Conservation (phyloP, 139 green algal genomes). For the Pycnococcus provasolii region DNA sequence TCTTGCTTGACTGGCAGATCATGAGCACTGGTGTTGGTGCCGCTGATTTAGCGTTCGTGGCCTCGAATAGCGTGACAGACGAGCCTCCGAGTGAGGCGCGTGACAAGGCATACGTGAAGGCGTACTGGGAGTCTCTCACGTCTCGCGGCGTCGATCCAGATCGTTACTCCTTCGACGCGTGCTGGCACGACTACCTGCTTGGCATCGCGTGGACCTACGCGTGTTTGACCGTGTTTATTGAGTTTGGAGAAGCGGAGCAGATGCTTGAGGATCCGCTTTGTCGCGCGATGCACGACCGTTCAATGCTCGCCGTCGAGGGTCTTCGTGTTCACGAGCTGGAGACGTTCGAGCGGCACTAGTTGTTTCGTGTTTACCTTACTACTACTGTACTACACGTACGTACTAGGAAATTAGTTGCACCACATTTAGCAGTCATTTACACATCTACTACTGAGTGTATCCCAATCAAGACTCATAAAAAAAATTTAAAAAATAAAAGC, state of each 20-base stretch:
- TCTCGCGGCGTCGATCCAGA: background rate
- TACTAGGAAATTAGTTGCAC: no score
- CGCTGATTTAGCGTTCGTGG: background rate
- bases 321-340: background rate
- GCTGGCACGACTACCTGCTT: background rate
- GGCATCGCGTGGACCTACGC: background rate
- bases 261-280: background rate
- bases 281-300: background rate
- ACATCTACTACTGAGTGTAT: no score
- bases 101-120: background rate
- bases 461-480: no score
- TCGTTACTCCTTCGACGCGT: background rate
- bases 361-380: no score
- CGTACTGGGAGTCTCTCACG: background rate
- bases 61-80: background rate
- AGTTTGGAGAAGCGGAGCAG: background rate
- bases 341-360: no score
- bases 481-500: no score
- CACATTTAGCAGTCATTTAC: no score
- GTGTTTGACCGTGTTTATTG: background rate
- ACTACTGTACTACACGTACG: no score
- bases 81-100: background rate
- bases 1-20: background rate
- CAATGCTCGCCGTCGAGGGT: background rate
- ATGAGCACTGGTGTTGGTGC: background rate